These are phyloP conservation scores for Polyporus tsugae DNA, from an alignment of 1,284 basidiomycete species.

Conservation along the genomic window DNA sequence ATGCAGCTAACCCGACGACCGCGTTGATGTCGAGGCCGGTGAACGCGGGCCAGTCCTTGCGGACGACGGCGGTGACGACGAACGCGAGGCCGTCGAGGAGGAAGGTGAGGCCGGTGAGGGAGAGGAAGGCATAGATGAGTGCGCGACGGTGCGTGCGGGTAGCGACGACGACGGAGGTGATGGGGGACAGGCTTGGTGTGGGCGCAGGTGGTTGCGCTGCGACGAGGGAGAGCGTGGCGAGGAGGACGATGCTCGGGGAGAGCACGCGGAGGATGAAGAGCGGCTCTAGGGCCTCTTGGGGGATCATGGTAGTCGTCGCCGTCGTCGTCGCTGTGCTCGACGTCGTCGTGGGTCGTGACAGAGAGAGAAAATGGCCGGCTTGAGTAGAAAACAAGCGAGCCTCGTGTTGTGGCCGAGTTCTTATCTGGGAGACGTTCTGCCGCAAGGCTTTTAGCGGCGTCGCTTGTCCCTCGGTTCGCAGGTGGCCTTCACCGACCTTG, in stretches of 20 bases:
- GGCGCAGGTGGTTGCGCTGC: conserved; percentile 56
- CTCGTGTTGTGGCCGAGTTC: conserved; percentile 36
- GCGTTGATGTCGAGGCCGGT: conserved; percentile 77
- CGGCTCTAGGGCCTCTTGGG: conserved; percentile 38
- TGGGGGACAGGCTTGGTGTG: conserved; percentile 60
- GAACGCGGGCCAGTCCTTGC: conserved; percentile 67
- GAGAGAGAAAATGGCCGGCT: conserved; percentile 31
- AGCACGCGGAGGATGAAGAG: conserved; percentile 67
- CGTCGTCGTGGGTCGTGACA: conserved; percentile 42
- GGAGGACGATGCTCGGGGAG: conserved; percentile 68
- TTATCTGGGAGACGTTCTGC: conserved; percentile 35
- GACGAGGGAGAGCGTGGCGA: conserved; percentile 67
- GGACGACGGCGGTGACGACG: conserved; percentile 67
- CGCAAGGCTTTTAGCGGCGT: conserved; percentile 25
- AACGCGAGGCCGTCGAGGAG: conserved; percentile 85
- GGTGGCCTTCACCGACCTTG: conserved; percentile 10
- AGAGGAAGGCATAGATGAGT: conserved; percentile 73
- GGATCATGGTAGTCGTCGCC: conserved; percentile 35
- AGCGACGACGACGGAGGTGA: conserved; percentile 79
- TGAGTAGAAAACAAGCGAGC: conserved; percentile 32
- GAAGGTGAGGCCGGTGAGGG: conserved; percentile 81
- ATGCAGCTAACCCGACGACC: conserved; percentile 70
- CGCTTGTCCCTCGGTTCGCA: conserved; percentile 29
- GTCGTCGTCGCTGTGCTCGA: conserved; percentile 43
- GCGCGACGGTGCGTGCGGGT: conserved; percentile 74